Evolutionary conservation across 345 rosid species (phyloP).

Genomic region (Draba incana): DNA sequence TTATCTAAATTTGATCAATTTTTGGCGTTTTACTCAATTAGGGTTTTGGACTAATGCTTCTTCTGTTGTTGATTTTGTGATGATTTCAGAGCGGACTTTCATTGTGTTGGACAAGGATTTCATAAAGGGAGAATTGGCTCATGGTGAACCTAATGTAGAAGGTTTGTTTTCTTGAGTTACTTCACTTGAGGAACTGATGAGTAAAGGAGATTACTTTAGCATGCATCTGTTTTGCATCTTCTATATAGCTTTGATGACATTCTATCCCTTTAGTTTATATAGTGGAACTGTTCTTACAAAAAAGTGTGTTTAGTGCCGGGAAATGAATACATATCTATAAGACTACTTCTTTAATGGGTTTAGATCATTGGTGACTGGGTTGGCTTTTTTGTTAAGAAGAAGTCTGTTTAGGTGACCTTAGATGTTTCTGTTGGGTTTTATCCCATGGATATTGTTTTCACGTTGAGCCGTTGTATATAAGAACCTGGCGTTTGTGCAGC

Average conservation of each 20-base stretch:
- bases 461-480: not conserved
- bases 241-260: not conserved
- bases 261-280: not conserved
- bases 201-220: conserved; percentile 8
- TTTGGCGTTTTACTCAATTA: not conserved
- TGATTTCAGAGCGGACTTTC: conserved; percentile 81
- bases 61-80: conserved; percentile 14
- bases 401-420: conserved; percentile 10
- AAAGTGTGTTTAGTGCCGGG: not conserved
- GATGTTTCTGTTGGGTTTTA: not conserved
- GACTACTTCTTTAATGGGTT: conserved; percentile 24
- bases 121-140: conserved; percentile 55
- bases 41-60: conserved; percentile 26
- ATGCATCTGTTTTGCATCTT: conserved; percentile 12
- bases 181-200: conserved; percentile 13
- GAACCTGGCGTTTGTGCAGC: conserved; percentile 48
- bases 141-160: conserved; percentile 71
- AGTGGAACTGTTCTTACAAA: not conserved
- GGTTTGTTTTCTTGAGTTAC: conserved; percentile 48
- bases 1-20: not conserved
- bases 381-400: not conserved
- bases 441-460: not conserved
- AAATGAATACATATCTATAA: conserved; percentile 18
- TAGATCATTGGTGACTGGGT: conserved; percentile 14
- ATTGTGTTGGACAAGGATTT: conserved; percentile 79